Base-by-base conservation (phyloP, 345 rosid species). In the Bruguiera sexangula region DNA sequence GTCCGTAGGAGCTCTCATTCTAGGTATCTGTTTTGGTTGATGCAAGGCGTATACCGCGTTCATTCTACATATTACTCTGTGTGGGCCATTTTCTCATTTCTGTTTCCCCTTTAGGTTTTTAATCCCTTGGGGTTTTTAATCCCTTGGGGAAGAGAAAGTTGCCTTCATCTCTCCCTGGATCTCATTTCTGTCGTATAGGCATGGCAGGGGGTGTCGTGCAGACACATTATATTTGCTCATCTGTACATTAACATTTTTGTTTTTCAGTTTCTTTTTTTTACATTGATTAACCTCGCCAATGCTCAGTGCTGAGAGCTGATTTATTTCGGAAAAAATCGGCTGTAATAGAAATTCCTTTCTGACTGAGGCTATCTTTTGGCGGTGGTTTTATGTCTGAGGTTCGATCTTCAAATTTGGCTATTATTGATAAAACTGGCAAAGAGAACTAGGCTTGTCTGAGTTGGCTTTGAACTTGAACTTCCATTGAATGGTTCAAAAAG, bases 201-300 rank as follows among this genome's bases (percentile, higher is more conserved):
- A 32, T 58, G 22, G 57, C 60, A 18, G 62, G 8, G 21, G 63
- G 32, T 37, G 27, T 37, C 62, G 68, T 62, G 10, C 46, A 31
- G 63, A 36, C 64, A 70, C 52, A 34, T 39, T 60, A 36, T 18
- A 31, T 22, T 59, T 53, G 8, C 36, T 62, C 37, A 46, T 73
- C 46, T 73, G 73, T 78, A 75, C 69, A 63, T 81, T 1, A 65
- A 24, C 6, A 32, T 24, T n/a, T 50, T 10, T 31, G 2, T 31
- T 10, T 51, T 59, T 11, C 9, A 1, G 13, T 9, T 11, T 43
- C 3, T 10, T 66, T 52, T 52, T 43, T 20, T 34, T n/a, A 3
- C 30, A 68, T 16, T 18, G 62, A 57, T 36, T 43, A 13, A 43
- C 50, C 50, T 11, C 50, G 3, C 18, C 5, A 43, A 11, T 11